Evolutionary conservation across 2,329 filamentous ascomycete species (phyloP).

Genomic region (Cladophialophora psammophila): DNA sequence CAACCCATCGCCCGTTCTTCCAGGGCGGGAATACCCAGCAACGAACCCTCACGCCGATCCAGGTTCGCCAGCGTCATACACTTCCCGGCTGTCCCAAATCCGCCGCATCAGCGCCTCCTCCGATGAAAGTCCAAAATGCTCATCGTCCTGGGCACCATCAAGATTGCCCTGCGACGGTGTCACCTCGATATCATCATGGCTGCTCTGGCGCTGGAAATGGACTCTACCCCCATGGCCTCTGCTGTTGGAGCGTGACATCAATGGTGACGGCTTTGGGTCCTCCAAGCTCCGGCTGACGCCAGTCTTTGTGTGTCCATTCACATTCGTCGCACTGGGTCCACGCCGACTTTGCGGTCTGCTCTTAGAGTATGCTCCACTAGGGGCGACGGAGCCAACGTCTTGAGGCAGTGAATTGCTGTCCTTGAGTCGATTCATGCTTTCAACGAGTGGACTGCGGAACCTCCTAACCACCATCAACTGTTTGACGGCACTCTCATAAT

Average conservation of each 20-base stretch:
- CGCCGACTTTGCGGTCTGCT: slow-evolving; percentile 38
- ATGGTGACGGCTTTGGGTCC: slow-evolving; percentile 27
- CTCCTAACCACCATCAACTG: slow-evolving; percentile 55
- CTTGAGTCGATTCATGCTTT: slow-evolving; percentile 51
- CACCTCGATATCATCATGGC: slow-evolving; percentile 41
- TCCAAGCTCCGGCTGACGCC: slow-evolving; percentile 33
- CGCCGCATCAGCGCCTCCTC: slow-evolving; percentile 39
- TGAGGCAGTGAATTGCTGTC: slow-evolving; percentile 28
- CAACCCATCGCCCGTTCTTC: background rate
- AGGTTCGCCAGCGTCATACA: slow-evolving; percentile 33
- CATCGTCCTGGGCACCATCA: slow-evolving; percentile 37
- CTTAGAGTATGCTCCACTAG: slow-evolving; percentile 25
- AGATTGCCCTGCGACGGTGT: slow-evolving; percentile 37
- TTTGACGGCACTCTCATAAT: slow-evolving; percentile 53
- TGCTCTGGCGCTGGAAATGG: slow-evolving; percentile 39
- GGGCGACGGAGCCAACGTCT: slow-evolving; percentile 22
- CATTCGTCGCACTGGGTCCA: slow-evolving; percentile 24
- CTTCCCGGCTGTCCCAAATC: slow-evolving; percentile 39
- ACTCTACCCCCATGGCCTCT: slow-evolving; percentile 31
- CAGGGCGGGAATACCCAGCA: background rate
- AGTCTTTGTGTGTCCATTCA: slow-evolving; percentile 25
- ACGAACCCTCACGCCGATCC: slow-evolving; percentile 9
- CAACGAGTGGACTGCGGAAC: slow-evolving; percentile 54
- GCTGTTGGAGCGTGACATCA: slow-evolving; percentile 22
- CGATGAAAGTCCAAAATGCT: slow-evolving; percentile 35